A percentile compares a stretch with the other conserved stretches of the same genome.
Conservation (phyloP, 192 early-diverging fungal genomes). For the Coemansia sp. region DNA sequence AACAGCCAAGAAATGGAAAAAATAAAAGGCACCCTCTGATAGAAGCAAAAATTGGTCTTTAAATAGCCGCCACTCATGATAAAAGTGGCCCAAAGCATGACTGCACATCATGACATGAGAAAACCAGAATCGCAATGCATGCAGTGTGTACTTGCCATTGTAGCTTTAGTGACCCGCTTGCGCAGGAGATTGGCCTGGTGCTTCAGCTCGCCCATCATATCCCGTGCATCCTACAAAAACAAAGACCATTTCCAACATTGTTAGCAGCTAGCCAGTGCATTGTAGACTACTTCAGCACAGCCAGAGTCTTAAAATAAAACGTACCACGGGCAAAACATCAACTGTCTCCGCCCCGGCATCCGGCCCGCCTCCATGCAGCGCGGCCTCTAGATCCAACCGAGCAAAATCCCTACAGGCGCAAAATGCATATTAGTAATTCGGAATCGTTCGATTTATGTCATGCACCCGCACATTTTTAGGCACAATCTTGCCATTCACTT, state of each 20-base stretch:
- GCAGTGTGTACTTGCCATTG: slow-evolving; percentile 40
- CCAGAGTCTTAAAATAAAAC: background rate
- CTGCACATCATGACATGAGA: background rate
- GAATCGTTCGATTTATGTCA: background rate
- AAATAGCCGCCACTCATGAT: background rate
- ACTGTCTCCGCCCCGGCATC: slow-evolving; percentile 30
- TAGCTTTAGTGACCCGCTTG: slow-evolving; percentile 45
- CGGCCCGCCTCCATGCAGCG: slow-evolving; percentile 34
- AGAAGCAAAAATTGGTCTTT: background rate
- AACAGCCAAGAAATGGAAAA: background rate
- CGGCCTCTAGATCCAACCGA: slow-evolving; percentile 20
- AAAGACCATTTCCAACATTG: background rate
- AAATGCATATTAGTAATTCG: background rate
- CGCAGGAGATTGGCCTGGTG: slow-evolving; percentile 39
- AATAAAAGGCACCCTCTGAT: background rate
- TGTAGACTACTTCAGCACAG: background rate
- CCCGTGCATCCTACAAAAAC: slow-evolving; percentile 24
- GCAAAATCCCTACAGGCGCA: slow-evolving; percentile 31
- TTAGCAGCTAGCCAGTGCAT: background rate
- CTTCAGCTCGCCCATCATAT: slow-evolving; percentile 43
- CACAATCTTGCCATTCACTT: slow-evolving; percentile 7
- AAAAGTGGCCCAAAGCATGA: background rate
- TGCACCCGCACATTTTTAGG: background rate
- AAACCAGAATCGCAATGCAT: background rate
- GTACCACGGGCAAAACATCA: slow-evolving; percentile 37